Base-by-base conservation (phyloP, 1,284 basidiomycete genomes). In the Cronartium ribicola region DNA sequence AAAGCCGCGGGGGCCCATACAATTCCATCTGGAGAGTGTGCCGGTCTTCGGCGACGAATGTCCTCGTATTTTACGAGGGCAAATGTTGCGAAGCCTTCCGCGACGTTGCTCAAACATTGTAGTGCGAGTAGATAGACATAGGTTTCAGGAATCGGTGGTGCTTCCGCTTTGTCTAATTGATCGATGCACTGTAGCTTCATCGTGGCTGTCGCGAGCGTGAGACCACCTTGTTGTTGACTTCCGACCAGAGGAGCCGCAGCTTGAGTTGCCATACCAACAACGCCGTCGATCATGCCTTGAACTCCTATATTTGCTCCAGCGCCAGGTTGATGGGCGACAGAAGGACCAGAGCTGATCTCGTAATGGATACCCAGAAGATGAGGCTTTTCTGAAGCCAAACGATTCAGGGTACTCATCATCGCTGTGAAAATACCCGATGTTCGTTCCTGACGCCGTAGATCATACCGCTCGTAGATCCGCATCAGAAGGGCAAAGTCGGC, bases 101-200 rank as follows among this genome's bases (percentile, higher is more conserved):
- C 92, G 2, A 98, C 84, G 0, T 91, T 89, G 22, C 90, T 86
- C 6, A 97, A 85, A 77, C 90, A 93, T 79, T 98, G 94, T 0
- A 96, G 85, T 0, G 89, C 90, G 0, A 98, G 87, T 1, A 97
- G 87, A 80, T 94, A 96, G 73, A 93, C 86, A 81, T 98, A 98
- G 0, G 90, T 87, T 76, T 98, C 93, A 0, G 94, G 94, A 65
- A 95, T 91, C 0, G 87, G 84, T 0, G 96, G 96, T 0, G 94
- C 88, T 78, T 98, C 96, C 0, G 92, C 89, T 82, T 98, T 96
- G 83, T 97, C 94, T 17, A 95, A 87, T 80, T 96, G 94, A 80
- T 97, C 94, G 78, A 97, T 95, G 79, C 93, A 94, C 66, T 79
- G 78, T 14, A 51, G 48, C 14, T 76, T 72, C 75, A 76, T 74